A percentile compares a stretch with the other conserved stretches of the same genome.
Evolutionary conservation across 192 early-diverging fungal genomes (phyloP).

Genomic region (Podila horticola): DNA sequence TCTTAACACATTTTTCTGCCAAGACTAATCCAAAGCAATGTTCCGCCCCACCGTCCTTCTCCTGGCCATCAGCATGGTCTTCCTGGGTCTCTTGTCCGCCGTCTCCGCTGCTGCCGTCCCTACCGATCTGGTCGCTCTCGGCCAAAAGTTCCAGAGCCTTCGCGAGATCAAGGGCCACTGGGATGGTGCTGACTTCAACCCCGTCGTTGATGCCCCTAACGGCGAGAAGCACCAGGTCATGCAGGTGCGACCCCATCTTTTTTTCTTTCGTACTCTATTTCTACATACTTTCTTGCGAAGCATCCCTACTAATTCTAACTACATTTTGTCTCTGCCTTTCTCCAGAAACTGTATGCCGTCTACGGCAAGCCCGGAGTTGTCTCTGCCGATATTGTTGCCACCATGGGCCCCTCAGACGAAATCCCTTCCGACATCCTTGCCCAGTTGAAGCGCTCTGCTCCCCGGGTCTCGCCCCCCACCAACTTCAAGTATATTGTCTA

Average conservation of each 20-base stretch:
- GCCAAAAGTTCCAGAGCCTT: constrained; percentile 34
- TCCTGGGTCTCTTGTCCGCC: constrained; percentile 13
- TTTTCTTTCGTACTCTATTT: no score
- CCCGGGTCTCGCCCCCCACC: constrained; percentile 4
- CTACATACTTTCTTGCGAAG: no score
- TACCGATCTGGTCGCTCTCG: constrained; percentile 11
- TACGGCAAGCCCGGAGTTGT: neutral
- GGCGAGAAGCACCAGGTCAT: constrained; percentile 46
- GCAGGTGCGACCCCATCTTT: constrained; percentile 17
- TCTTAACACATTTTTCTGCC: neutral
- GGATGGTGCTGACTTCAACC: constrained; percentile 32
- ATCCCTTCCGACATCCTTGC: constrained; percentile 10
- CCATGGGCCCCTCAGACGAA: constrained; percentile 21
- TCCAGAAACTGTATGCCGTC: constrained; percentile 14
- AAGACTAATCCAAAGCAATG: constrained; percentile 3
- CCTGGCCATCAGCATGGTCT: constrained; percentile 12
- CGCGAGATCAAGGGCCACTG: constrained; percentile 44
- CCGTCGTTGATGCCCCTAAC: constrained; percentile 28
- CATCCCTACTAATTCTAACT: no score
- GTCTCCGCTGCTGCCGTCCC: constrained; percentile 6
- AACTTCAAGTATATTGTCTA: constrained; percentile 20
- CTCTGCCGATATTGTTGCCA: neutral
- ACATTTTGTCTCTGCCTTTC: neutral
- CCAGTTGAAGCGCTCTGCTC: neutral
- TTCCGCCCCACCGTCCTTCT: constrained; percentile 13